Conservation (phyloP, 2,329 filamentous ascomycete genomes). For the Fusarium sp. region DNA sequence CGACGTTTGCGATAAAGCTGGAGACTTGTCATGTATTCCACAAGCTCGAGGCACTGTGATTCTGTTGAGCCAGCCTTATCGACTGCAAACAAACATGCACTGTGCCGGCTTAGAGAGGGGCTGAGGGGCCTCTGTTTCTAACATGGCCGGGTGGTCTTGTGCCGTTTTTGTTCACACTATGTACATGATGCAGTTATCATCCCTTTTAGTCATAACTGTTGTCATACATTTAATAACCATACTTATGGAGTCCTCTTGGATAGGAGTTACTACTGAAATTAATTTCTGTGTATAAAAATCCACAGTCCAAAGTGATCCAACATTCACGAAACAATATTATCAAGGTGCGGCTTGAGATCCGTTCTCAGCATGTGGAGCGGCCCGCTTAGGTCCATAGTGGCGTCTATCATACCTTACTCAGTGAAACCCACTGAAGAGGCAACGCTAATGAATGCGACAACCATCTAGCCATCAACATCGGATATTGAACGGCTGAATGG, state of each 20-base stretch:
- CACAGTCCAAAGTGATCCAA: not conserved
- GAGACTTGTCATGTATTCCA: slow-evolving; percentile 14
- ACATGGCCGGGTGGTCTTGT: not conserved
- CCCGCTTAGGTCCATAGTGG: slow-evolving; percentile 27
- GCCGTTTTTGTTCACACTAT: slow-evolving; percentile 2
- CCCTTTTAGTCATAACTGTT: not conserved
- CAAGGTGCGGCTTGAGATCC: slow-evolving; percentile 26
- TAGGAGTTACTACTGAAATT: not conserved
- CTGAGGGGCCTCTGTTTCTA: not conserved
- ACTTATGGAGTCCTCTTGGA: no score
- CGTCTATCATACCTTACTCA: slow-evolving; percentile 6
- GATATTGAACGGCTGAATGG: slow-evolving; percentile 12
- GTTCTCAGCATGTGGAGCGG: slow-evolving; percentile 31
- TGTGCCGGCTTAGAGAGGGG: slow-evolving; percentile 15
- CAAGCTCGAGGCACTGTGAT: slow-evolving; percentile 12
- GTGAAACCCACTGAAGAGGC: slow-evolving; percentile 9
- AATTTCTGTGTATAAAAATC: not conserved
- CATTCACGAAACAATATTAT: slow-evolving; percentile 3
- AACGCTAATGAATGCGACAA: slow-evolving; percentile 14
- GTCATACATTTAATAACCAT: not conserved
- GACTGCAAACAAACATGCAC: slow-evolving; percentile 26
- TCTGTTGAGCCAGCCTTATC: slow-evolving; percentile 21
- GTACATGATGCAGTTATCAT: not conserved
- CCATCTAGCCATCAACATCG: not conserved
- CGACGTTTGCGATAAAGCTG: slow-evolving; percentile 24